Evolutionary conservation across 1,284 basidiomycete genomes (phyloP).

Genomic region (Stygiomarasmius scandens): DNA sequence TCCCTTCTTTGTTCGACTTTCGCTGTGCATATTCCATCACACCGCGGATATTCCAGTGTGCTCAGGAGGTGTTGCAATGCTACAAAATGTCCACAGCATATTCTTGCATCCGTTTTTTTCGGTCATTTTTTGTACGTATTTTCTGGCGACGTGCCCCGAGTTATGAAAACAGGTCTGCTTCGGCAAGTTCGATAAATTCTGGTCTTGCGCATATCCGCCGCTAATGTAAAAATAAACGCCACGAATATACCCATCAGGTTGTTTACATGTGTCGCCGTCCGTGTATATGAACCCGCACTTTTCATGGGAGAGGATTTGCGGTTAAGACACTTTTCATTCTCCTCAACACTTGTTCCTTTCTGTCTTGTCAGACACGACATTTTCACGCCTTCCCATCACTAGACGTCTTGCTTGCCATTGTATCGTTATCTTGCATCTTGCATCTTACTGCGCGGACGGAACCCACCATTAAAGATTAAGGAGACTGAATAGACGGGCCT

Average conservation of each 20-base stretch:
- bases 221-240: background rate
- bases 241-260: background rate
- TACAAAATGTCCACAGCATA: too few relatives aligned
- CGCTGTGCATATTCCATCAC: too few relatives aligned
- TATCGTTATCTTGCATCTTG: background rate
- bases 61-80: too few relatives aligned
- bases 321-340: background rate
- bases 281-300: background rate
- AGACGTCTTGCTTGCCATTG: background rate
- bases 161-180: background rate
- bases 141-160: background rate
- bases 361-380: background rate
- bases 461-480: background rate
- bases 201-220: background rate
- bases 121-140: background rate
- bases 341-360: background rate
- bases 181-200: background rate
- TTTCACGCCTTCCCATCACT: background rate
- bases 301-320: background rate
- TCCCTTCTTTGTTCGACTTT: too few relatives aligned
- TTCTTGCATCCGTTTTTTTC: background rate
- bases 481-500: background rate
- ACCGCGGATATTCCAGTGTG: too few relatives aligned
- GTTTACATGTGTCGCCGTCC: background rate
- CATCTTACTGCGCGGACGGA: background rate